Percentiles rank a stretch among this genome's conserved stretches.
phyloP scores from a whole-genome alignment of 1,284 basidiomycete species.

The Phenoliferia sp. region DNA sequence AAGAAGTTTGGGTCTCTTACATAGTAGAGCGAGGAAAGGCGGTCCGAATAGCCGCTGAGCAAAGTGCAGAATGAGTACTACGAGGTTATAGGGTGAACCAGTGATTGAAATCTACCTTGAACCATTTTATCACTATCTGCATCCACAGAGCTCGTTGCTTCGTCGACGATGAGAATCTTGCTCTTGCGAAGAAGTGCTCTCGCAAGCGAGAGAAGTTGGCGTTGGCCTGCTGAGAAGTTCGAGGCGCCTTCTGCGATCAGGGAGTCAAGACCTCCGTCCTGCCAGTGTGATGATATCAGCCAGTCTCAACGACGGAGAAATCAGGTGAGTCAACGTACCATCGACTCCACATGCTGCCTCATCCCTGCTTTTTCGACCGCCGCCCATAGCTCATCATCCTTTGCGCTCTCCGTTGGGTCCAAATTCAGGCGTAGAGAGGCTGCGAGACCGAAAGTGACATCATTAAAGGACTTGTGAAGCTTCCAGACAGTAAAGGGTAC shows the following conservation, averaged over 20 bases:
- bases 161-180: conserved; percentile 83
- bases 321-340: conserved; percentile 1
- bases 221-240: conserved; percentile 77
- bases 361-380: conserved; percentile 18
- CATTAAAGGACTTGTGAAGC: background rate
- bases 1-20: background rate
- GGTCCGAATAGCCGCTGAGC: conserved; percentile 13
- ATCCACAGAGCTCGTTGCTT: conserved; percentile 41
- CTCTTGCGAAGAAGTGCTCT: conserved; percentile 67
- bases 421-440: conserved; percentile 44
- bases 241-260: conserved; percentile 32
- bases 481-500: conserved; percentile 4
- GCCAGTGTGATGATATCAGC: too few species aligned
- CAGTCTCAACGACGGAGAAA: too few species aligned
- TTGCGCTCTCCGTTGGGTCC: conserved; percentile 25
- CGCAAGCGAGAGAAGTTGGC: conserved; percentile 77
- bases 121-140: conserved; percentile 9
- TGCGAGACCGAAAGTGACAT: background rate
- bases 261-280: conserved; percentile 25
- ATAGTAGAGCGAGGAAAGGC: conserved; percentile 23
- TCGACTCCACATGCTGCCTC: conserved; percentile 27
- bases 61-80: background rate
- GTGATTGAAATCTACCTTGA: background rate
- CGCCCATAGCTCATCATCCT: conserved; percentile 23
- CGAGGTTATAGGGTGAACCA: background rate